phyloP scores from a whole-genome alignment of 352 stramenopile species.

The Globisporangium paddicum region DNA sequence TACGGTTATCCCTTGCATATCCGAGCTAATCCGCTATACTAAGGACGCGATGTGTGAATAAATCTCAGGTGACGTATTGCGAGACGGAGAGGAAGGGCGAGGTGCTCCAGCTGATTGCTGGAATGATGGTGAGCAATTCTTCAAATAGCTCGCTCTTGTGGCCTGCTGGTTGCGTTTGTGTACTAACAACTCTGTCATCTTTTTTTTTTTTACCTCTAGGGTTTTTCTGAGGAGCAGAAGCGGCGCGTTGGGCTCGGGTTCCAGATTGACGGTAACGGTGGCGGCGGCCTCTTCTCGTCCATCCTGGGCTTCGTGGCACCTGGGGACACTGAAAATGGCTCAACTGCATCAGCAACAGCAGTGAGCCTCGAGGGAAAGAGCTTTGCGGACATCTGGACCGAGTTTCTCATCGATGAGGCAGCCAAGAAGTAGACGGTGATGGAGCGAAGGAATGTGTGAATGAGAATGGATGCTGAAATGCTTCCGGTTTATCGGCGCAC shows the following conservation, averaged over 20 bases:
- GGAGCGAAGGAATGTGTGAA: not conserved
- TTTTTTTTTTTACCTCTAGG: too few relatives aligned
- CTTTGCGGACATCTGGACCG: slow-evolving; percentile 66
- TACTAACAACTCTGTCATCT: too few relatives aligned
- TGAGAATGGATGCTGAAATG: not conserved
- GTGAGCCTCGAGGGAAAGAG: slow-evolving; percentile 53
- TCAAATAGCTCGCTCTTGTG: not conserved
- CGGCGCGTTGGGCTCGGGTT: slow-evolving; percentile 50
- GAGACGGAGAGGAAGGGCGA: slow-evolving; percentile 70
- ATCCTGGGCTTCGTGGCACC: slow-evolving; percentile 44
- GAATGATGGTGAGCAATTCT: slow-evolving; percentile 74
- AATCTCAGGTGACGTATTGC: slow-evolving; percentile 51
- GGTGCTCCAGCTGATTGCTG: slow-evolving; percentile 61
- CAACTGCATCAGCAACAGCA: not conserved
- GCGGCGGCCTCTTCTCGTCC: slow-evolving; percentile 63
- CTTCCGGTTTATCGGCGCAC: too few relatives aligned
- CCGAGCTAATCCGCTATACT: too few relatives aligned
- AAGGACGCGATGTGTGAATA: not conserved
- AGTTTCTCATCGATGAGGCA: slow-evolving; percentile 65
- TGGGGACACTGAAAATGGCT: not conserved
- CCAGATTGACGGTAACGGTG: slow-evolving; percentile 48
- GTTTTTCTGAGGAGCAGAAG: slow-evolving; percentile 69
- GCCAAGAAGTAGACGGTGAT: slow-evolving; percentile 19
- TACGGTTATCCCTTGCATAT: too few relatives aligned
- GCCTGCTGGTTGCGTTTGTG: too few relatives aligned